phyloP scores from a whole-genome alignment of 1,284 basidiomycete genomes.

The Naganishia cerealis region DNA sequence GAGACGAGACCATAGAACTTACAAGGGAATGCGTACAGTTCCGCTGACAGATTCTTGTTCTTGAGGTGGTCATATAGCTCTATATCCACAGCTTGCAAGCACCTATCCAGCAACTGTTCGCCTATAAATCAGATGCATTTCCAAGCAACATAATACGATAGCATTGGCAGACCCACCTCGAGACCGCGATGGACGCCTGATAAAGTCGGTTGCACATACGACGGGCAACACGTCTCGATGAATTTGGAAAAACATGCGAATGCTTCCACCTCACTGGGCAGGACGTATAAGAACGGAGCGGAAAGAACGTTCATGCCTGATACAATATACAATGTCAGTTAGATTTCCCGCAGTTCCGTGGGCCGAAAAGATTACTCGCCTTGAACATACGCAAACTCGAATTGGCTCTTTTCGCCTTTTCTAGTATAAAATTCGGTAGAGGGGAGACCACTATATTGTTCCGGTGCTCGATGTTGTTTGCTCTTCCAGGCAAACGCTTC shows the following conservation, averaged over 20 bases:
- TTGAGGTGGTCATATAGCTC: slow-evolving; percentile 78
- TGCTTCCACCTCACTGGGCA: slow-evolving; percentile 93
- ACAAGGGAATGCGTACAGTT: slow-evolving; percentile 97
- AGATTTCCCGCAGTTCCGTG: neutral
- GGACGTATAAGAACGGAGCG: slow-evolving; percentile 92
- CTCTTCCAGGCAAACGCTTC: slow-evolving; percentile 93
- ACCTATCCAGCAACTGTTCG: slow-evolving; percentile 81
- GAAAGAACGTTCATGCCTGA: slow-evolving; percentile 92
- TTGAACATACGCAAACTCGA: slow-evolving; percentile 90
- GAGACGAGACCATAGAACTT: slow-evolving; percentile 46
- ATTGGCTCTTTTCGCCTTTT: slow-evolving; percentile 37
- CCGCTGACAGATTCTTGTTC: slow-evolving; percentile 91
- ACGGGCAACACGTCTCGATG: slow-evolving; percentile 86
- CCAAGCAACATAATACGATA: neutral
- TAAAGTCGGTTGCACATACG: slow-evolving; percentile 92
- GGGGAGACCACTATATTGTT: slow-evolving; percentile 3
- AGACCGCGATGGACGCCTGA: slow-evolving; percentile 91
- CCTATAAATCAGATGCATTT: neutral
- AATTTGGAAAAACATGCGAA: slow-evolving; percentile 93
- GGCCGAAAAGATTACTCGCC: slow-evolving; percentile 49
- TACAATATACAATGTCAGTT: neutral
- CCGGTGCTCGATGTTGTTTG: slow-evolving; percentile 1
- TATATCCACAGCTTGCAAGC: slow-evolving; percentile 83
- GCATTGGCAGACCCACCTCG: slow-evolving; percentile 62
- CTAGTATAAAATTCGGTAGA: neutral